Evolutionary conservation across 148 eudicot genomes (phyloP).

Genomic region (Rhododendron ferrugineum): DNA sequence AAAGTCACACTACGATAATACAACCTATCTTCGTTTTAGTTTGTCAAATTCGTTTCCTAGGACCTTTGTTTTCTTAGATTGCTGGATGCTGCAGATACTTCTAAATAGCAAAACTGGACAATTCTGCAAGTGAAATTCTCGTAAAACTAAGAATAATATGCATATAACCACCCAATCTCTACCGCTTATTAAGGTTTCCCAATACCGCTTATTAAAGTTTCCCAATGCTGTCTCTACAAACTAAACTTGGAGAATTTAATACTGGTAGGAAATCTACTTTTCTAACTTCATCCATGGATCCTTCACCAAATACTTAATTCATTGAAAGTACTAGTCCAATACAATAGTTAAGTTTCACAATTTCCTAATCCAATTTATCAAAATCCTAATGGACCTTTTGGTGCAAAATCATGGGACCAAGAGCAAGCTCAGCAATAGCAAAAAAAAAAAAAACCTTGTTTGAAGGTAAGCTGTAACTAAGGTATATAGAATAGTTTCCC

Average conservation of each 20-base stretch:
- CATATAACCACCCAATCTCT: neutral
- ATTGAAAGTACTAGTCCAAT: neutral
- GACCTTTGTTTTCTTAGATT: neutral
- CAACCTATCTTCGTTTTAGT: neutral
- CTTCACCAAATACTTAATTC: neutral
- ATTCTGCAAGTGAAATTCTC: neutral
- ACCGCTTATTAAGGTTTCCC: neutral
- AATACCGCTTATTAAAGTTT: neutral
- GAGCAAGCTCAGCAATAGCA: neutral
- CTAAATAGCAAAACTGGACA: neutral
- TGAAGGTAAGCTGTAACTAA: neutral
- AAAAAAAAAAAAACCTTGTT: neutral
- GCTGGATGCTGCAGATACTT: neutral
- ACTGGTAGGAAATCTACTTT: neutral
- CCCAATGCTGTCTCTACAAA: neutral
- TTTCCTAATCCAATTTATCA: neutral
- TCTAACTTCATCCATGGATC: neutral
- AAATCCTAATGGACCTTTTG: neutral
- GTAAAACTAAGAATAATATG: neutral
- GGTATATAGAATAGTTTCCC: neutral
- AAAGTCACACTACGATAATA: neutral
- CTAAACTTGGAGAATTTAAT: neutral
- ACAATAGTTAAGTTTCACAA: neutral
- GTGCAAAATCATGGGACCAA: neutral
- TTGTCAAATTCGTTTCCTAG: neutral